Evolutionary conservation across 768 basidiomycete genomes (phyloP), one percentile per base, ranked within the genome.

Genomic region (Fibroporia radiculosa): DNA sequence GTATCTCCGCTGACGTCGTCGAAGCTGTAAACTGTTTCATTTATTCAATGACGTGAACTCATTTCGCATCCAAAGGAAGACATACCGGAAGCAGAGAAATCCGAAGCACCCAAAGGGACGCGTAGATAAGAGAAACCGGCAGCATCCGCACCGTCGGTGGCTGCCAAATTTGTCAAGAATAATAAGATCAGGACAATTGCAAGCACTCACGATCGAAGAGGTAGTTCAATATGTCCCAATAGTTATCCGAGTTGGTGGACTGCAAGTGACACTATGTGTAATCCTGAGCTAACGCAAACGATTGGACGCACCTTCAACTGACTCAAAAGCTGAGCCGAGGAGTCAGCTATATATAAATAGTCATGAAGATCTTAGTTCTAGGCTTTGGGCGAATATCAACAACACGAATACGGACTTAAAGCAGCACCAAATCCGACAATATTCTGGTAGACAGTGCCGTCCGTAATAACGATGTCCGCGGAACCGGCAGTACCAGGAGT

Each of bases 71-170:
- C 36, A 19, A 31, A 10, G 10, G 26, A 16, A 18, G 44, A 27
- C 70, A 29, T 46, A 82, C 83, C 50, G 3, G 53, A 66, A 3
- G 74, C 64, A 6, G 85, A 85, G 56, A 87, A 87, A 60, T 87
- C 85, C 3, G 81, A 74, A 4, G 85, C 81, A 12, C 85, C 86
- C 11, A 88, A 68, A 0, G 84, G 74, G 27, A 87, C 69, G 10
- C 86, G 76, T 35, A 88, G 61, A 52, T 82, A 83, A 32, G 76
- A 78, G 38, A 88, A 62, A 1, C 84, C 86, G 20, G 85, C 84
- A 11, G 73, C 68, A 44, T 75, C 66, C 16, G 73, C 71, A 1
- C 70, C 78, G 57, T 87, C 78, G 1, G 73, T 73, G 14, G 78
- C 73, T 73, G 48, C 10, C 37, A 13, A 22, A 23, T 36, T 13